phyloP scores from a whole-genome alignment of 495 filamentous ascomycete genomes.

The Bathelium albidoporum region DNA sequence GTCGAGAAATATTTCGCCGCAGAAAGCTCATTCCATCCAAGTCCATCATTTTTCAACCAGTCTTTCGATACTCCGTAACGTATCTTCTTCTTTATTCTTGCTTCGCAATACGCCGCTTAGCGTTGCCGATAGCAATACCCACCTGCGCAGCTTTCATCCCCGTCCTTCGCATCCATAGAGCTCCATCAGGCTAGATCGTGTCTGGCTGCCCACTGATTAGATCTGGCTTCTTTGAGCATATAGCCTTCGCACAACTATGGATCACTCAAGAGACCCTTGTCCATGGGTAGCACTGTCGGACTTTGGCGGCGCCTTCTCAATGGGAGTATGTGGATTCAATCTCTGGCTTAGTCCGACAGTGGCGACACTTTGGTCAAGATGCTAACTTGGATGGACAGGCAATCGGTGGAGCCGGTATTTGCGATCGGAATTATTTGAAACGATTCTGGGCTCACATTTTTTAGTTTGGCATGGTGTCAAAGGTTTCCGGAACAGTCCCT shows the following conservation, averaged over 20 bases:
- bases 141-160: too few species aligned
- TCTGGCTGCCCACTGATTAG: too few species aligned
- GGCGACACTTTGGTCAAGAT: background rate
- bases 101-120: too few species aligned
- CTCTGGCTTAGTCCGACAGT: constrained; percentile 6
- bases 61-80: too few species aligned
- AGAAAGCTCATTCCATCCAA: background rate
- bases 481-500: constrained; percentile 78
- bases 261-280: constrained; percentile 83
- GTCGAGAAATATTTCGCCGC: background rate
- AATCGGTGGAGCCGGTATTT: constrained; percentile 56
- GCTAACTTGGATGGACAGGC: constrained; percentile 38
- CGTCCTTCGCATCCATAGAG: too few species aligned
- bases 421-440: background rate
- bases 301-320: constrained; percentile 93
- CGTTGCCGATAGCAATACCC: too few species aligned
- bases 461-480: constrained; percentile 97
- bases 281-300: constrained; percentile 95
- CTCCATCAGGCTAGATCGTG: too few species aligned
- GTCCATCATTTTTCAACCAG: too few species aligned
- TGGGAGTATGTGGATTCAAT: constrained; percentile 62
- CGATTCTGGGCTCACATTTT: constrained; percentile 3
- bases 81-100: too few species aligned
- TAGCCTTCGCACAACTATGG: constrained; percentile 36
- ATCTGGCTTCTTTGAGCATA: too few species aligned